Percentiles rank a stretch among this genome's conserved stretches.
Conservation (phyloP, 176 grass and related monocot species). For the Phoenix dactylifera region DNA sequence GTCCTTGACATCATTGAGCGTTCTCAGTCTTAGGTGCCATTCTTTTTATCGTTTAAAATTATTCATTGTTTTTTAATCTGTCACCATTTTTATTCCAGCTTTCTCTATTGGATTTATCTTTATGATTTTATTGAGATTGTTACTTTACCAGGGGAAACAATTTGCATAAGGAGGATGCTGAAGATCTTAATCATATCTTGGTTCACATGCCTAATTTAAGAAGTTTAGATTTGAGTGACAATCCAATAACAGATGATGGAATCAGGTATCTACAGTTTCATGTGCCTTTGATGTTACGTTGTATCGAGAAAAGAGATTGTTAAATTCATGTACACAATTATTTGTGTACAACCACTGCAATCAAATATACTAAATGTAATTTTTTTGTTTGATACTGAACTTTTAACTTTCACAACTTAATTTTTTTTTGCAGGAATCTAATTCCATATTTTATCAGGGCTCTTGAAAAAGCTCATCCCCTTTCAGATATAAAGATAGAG, state of each 20-base stretch:
- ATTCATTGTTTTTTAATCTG: conserved; percentile 6
- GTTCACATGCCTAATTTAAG: conserved; percentile 53
- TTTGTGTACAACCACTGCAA: no score
- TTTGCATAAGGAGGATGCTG: conserved; percentile 55
- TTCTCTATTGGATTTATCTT: neutral
- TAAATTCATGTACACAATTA: no score
- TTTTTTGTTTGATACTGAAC: conserved; percentile 6
- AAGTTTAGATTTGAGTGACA: conserved; percentile 83
- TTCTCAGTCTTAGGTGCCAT: conserved; percentile 47
- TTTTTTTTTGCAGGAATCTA: conserved; percentile 49
- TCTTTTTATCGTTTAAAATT: neutral
- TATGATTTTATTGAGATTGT: no score
- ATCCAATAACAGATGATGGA: conserved; percentile 70
- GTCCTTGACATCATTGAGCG: conserved; percentile 28
- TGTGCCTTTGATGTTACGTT: no score
- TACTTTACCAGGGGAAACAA: conserved; percentile 51
- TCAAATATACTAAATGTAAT: no score
- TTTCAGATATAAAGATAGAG: conserved; percentile 50
- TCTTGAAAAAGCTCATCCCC: conserved; percentile 48
- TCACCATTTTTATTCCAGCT: conserved; percentile 4
- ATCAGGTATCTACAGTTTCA: conserved; percentile 40
- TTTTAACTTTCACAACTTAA: neutral
- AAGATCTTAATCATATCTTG: conserved; percentile 61
- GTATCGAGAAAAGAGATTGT: no score
- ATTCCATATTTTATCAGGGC: conserved; percentile 55